Conservation (phyloP, 805 yeast genomes). For the Wickerhamiella sorbophila region DNA sequence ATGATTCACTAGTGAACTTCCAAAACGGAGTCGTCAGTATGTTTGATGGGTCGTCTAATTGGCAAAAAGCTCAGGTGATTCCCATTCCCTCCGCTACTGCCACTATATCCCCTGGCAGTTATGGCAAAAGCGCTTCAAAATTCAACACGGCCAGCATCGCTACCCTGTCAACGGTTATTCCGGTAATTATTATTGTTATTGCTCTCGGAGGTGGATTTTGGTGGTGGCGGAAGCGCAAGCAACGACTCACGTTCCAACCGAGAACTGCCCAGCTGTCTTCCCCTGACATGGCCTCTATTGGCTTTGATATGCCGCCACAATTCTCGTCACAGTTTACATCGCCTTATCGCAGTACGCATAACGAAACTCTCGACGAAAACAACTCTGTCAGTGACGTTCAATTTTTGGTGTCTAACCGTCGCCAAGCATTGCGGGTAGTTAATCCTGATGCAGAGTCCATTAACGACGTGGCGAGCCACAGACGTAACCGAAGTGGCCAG, state of each 20-base stretch:
- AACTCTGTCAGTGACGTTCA: slow-evolving; percentile 6
- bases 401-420: slow-evolving; percentile 11
- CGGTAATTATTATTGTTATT: slow-evolving; percentile 28
- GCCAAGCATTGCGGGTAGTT: slow-evolving; percentile 14
- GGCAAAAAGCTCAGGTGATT: slow-evolving; percentile 3
- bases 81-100: slow-evolving; percentile 8
- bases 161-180: slow-evolving; percentile 34
- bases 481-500: background rate
- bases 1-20: slow-evolving; percentile 8
- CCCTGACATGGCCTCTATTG: slow-evolving; percentile 3
- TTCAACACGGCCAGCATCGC: slow-evolving; percentile 28
- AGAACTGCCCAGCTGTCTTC: slow-evolving; percentile 9
- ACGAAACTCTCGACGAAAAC: background rate
- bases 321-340: background rate
- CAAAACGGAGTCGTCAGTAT: slow-evolving; percentile 2
- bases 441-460: slow-evolving; percentile 13
- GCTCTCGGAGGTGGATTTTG: slow-evolving; percentile 23
- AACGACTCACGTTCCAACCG: slow-evolving; percentile 12
- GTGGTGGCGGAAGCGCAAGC: slow-evolving; percentile 19
- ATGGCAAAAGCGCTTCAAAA: slow-evolving; percentile 14
- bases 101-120: too few species aligned
- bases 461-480: background rate
- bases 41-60: slow-evolving; percentile 1
- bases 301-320: background rate
- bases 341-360: background rate